Conservation (phyloP, 1,284 basidiomycete species). For the Malassezia furfur region DNA sequence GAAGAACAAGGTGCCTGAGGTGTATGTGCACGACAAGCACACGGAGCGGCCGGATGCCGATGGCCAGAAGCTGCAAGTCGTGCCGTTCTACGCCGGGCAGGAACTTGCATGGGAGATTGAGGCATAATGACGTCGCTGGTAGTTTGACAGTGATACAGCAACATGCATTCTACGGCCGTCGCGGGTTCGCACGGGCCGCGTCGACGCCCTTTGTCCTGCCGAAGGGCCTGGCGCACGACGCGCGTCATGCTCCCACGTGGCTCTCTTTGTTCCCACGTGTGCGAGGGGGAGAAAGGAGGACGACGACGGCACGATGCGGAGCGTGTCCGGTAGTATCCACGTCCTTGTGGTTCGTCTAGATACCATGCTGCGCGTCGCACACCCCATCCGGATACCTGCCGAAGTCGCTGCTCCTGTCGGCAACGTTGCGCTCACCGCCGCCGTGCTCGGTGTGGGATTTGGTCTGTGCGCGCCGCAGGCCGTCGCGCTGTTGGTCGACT, state of each 20-base stretch:
- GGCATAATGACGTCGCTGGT: background rate
- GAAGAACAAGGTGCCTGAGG: conserved; percentile 24
- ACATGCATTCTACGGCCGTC: too few species aligned
- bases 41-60: conserved; percentile 21
- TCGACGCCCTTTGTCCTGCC: too few species aligned
- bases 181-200: too few species aligned
- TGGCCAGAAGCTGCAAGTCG: conserved; percentile 53
- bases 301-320: background rate
- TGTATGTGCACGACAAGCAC: conserved; percentile 32
- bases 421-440: conserved; percentile 6
- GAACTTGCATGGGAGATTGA: conserved; percentile 69
- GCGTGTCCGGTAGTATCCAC: background rate
- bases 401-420: background rate
- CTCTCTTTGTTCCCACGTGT: conserved; percentile 4
- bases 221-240: too few species aligned
- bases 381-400: conserved; percentile 6
- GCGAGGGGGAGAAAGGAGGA: background rate
- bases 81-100: conserved; percentile 87
- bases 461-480: conserved; percentile 9
- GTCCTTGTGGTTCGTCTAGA: background rate
- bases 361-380: background rate
- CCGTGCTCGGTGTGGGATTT: conserved; percentile 4
- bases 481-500: background rate
- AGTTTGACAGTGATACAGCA: too few species aligned
- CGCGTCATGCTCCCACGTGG: background rate